Evolutionary conservation across 306 rosid species (phyloP).

Genomic region (Mucuna pruriens): DNA sequence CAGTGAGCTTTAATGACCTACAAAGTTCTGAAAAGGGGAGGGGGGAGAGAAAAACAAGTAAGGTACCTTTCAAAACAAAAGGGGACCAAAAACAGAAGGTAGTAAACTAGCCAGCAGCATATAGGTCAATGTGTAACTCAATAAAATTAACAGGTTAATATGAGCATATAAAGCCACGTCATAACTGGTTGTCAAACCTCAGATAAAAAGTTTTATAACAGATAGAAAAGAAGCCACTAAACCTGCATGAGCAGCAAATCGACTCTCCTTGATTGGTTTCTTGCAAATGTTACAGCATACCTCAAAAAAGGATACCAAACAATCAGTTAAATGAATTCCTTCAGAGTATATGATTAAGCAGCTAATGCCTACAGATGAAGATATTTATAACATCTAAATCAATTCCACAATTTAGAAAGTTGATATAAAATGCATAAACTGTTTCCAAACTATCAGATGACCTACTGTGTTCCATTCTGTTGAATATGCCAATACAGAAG

Average conservation of each 20-base stretch:
- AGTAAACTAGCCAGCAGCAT: slow-evolving; percentile 12
- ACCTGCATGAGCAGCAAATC: slow-evolving; percentile 91
- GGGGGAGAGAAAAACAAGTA: not conserved
- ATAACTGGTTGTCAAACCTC: slow-evolving; percentile 23
- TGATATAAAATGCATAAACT: slow-evolving; percentile 19
- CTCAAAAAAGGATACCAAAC: slow-evolving; percentile 57
- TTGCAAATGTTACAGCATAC: slow-evolving; percentile 94
- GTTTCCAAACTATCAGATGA: slow-evolving; percentile 11
- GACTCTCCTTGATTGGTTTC: slow-evolving; percentile 87
- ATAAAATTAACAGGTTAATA: slow-evolving; percentile 10
- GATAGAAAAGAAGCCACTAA: slow-evolving; percentile 32
- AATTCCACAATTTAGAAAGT: slow-evolving; percentile 7
- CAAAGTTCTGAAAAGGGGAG: slow-evolving; percentile 69
- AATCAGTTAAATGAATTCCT: slow-evolving; percentile 41
- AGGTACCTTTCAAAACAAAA: slow-evolving; percentile 33
- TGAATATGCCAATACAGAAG: not conserved
- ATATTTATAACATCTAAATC: slow-evolving; percentile 21
- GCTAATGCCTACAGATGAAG: slow-evolving; percentile 36
- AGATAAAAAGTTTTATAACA: slow-evolving; percentile 22
- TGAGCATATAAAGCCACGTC: not conserved
- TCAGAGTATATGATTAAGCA: slow-evolving; percentile 18
- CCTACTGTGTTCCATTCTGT: not conserved
- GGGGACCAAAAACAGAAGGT: slow-evolving; percentile 2
- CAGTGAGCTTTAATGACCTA: slow-evolving; percentile 58
- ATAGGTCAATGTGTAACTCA: slow-evolving; percentile 17